Base-by-base conservation (phyloP, 2,329 filamentous ascomycete genomes). In the Aquanectria penicillioides region DNA sequence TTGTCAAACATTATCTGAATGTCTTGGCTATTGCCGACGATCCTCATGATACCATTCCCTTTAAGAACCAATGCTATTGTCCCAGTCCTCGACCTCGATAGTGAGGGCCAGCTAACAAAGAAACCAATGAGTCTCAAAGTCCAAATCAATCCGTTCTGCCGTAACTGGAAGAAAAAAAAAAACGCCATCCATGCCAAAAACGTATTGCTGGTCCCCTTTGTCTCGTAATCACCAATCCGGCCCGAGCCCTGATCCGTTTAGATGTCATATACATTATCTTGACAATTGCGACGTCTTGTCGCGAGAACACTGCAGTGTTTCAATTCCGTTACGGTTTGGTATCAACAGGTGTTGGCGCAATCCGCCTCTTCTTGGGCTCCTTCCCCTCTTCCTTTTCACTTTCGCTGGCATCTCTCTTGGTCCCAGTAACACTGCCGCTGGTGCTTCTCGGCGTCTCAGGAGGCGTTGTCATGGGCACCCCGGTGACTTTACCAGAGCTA, bases 381-480 rank as follows among this genome's bases (percentile, higher is more conserved):
- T 81, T 80, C 15, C 74, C 76, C 7, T 84, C 81, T 13, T 83
- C 82, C 41, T 82, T 80, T 28, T 86, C 86, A 20, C 78, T 79
- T 57, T 86, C 84, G 20, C 79, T 83, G 11, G 81, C 81, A 23
- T 89, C 86, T 63, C 86, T 79, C 73, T 89, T 89, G 13, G 78
- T 75, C 25, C 83, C 83, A 3, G 73, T 71, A 40, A 70, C 70
- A 33, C 70, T 67, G 20, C 68, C 68, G 15, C 69, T 66, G 1
- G 70, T 63, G 38, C 72, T 75, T 34, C 83, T 82, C 6, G 94
- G 94, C 3, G 94, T 98, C 74, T 97, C 91, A 1, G 94, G 95
- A 3, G 95, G 94, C 7, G 94, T 97, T 31, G 91, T 92, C 69
- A 97, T 86, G 0, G 93, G 91, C 37, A 96, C 78, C 0, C 84